Evolutionary conservation across 129 eudicot genomes (phyloP).

Genomic region (Escallonia herrerae): DNA sequence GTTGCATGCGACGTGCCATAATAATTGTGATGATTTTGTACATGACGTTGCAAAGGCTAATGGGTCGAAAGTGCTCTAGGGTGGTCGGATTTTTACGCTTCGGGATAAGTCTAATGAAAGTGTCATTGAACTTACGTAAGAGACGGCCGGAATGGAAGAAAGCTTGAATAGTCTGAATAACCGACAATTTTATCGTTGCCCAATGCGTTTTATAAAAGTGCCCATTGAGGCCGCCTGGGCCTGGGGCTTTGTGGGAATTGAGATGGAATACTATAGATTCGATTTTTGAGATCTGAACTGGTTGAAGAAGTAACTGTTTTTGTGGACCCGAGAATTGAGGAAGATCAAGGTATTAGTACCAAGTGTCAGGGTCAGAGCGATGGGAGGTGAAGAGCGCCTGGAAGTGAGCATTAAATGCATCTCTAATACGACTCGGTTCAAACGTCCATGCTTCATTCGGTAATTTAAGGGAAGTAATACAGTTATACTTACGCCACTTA

Average conservation of each 20-base stretch:
- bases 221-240: slow-evolving; percentile 2
- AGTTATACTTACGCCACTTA: too few relatives aligned
- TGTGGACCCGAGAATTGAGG: background rate
- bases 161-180: background rate
- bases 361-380: background rate
- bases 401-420: too few relatives aligned
- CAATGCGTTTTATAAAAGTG: background rate
- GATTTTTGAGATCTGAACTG: background rate
- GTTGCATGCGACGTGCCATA: background rate
- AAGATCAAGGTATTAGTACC: background rate
- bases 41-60: slow-evolving; percentile 1
- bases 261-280: background rate
- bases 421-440: background rate
- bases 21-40: background rate
- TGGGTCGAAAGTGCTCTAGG: background rate
- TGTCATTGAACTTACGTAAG: background rate
- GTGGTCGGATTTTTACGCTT: background rate
- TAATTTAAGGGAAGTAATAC: background rate
- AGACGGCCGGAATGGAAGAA: background rate
- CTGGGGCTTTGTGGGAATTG: background rate
- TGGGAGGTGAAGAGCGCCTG: too few relatives aligned
- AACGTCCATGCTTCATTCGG: background rate
- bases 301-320: background rate
- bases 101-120: background rate
- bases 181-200: background rate